Evolutionary conservation across 371 early-diverging fungal genomes (phyloP), one percentile per base, ranked within the genome.

Genomic region (Dinochytrium kinnereticum): DNA sequence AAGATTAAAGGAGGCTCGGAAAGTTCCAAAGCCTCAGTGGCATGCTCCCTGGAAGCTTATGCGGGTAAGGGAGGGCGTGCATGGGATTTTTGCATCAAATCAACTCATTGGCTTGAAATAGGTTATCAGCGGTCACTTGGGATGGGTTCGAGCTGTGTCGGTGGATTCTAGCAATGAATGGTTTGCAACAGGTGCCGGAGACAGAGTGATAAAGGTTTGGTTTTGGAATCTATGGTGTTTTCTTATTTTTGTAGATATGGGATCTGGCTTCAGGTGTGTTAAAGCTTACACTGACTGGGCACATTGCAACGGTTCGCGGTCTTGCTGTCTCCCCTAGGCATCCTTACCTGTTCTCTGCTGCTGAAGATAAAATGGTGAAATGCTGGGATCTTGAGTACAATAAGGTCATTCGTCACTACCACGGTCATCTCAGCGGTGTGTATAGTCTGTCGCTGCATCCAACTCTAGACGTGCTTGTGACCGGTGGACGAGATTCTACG

Each of bases 11-110:
- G 80, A 85, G 44, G 38, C 74, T 1, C 73, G 85, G 28, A 80
- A 85, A 67, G 87, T 79, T 89, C 97, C 69, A 84, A 84, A 81
- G 61, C 89, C 89, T 13, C 67, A 90, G 61, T 98, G 98, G 98
- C 98, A 98, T 81, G 95, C 98, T 31, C 98, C 98, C n/a, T 98
- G 98, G 98, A 96, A 96, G 83, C 87, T 98, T 69, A 96, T 96
- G 96, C 89, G 95, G 72, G 96, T 85, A 68, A 34, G 64, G 7
- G 19, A 44, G 19, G 7, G 44, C 44, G 44, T 44, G 7, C 44
- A 37, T 33, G 57, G 21, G 67, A n/a, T 36, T 19, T 64, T 21
- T n/a, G 34, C 0, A 0, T 1, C 19, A 15, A 33, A 13, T 2
- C 31, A 24, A 10, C 59, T 39, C 37, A 13, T 44, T 44, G 44